Evolutionary conservation across 225 moss, liverwort and hornwort species (phyloP).

Genomic region (Bryum argenteum): DNA sequence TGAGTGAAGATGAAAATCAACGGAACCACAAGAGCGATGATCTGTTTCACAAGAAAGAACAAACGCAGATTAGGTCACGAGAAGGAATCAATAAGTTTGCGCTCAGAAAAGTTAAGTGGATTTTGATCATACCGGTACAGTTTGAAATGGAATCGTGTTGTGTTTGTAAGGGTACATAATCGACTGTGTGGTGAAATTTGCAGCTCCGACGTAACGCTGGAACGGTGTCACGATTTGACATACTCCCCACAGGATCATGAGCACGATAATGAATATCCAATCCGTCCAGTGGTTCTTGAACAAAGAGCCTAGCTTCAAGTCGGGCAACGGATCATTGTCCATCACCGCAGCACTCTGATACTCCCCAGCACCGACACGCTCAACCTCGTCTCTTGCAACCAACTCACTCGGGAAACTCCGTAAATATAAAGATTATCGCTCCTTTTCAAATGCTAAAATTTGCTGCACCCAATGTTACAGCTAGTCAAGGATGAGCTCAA

Average conservation of each 20-base stretch:
- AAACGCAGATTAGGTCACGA: background rate
- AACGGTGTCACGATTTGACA: slow-evolving; percentile 45
- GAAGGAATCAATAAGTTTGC: too few species aligned
- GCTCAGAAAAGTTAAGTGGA: too few species aligned
- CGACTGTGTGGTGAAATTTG: slow-evolving; percentile 37
- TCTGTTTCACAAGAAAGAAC: slow-evolving; percentile 26
- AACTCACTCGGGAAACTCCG: background rate
- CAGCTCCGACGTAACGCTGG: slow-evolving; percentile 49
- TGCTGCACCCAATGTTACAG: too few species aligned
- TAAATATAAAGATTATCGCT: background rate
- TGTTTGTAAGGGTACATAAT: slow-evolving; percentile 47
- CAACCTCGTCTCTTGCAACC: slow-evolving; percentile 17
- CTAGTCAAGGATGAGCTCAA: too few species aligned
- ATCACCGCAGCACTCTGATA: slow-evolving; percentile 1
- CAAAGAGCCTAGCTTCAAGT: slow-evolving; percentile 43
- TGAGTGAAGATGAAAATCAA: slow-evolving; percentile 43
- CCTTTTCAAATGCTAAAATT: background rate
- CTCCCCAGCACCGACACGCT: background rate
- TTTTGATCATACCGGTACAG: slow-evolving; percentile 34
- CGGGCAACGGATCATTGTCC: slow-evolving; percentile 30
- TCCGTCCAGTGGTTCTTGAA: slow-evolving; percentile 45
- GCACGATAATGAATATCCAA: slow-evolving; percentile 47
- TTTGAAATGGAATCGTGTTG: slow-evolving; percentile 39
- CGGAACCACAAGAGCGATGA: slow-evolving; percentile 49
- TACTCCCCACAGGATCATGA: slow-evolving; percentile 31